Percentiles rank a stretch among this genome's conserved stretches.
phyloP scores from a whole-genome alignment of 257 asterid species.

The Hygrophila difformis region DNA sequence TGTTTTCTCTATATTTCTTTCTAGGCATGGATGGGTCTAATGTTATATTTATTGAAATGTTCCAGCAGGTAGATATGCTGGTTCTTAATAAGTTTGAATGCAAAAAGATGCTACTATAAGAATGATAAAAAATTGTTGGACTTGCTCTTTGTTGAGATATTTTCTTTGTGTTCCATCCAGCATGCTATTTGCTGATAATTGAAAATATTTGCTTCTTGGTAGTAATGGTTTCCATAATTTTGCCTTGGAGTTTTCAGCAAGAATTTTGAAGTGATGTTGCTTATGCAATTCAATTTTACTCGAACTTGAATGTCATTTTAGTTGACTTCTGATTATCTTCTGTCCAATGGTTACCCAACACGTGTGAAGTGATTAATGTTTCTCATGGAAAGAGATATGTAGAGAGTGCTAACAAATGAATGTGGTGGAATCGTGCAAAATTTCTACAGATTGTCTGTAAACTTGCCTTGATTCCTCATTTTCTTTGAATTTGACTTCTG shows the following conservation, averaged over 20 bases:
- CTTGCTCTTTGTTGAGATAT: neutral
- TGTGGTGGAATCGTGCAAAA: neutral
- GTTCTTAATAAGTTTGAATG: neutral
- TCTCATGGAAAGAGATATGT: neutral
- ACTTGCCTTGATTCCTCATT: too few species aligned
- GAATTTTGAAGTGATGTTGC: neutral
- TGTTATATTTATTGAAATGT: neutral
- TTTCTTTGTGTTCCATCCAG: neutral
- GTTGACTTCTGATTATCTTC: neutral
- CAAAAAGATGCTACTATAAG: slow-evolving; percentile 3
- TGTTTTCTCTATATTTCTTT: too few species aligned
- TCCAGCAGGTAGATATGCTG: neutral
- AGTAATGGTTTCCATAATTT: too few species aligned
- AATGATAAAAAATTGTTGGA: neutral
- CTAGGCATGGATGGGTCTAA: too few species aligned
- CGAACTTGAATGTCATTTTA: neutral
- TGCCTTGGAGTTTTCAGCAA: too few species aligned
- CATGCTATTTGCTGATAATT: neutral
- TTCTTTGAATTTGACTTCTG: too few species aligned
- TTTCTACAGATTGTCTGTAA: too few species aligned
- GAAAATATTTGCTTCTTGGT: too few species aligned
- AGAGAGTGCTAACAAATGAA: neutral
- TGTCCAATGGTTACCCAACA: neutral
- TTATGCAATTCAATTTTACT: neutral
- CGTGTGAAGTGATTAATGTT: too few species aligned